Evolutionary conservation across 2,329 filamentous ascomycete genomes (phyloP), one percentile per base, ranked within the genome.

Genomic region (Cladosporium sp.): DNA sequence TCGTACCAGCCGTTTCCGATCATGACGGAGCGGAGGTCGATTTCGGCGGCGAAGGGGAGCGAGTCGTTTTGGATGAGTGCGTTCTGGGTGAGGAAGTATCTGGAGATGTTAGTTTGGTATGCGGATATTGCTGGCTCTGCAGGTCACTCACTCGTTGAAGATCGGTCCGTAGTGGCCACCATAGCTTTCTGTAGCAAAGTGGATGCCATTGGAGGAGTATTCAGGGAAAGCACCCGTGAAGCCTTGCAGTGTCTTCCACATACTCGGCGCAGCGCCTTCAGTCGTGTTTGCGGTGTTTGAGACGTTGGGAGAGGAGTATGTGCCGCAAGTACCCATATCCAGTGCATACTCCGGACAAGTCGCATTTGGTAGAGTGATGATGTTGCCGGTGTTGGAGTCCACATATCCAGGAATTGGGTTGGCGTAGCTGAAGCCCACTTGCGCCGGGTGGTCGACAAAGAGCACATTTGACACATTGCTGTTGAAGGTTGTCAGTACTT

Each of bases 361-460:
- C 4, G 57, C 60, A 43, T 63, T 60, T 49, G 67, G 61, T 6
- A 68, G 64, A 20, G 67, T 63, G 22, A 83, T 69, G 38, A 83
- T 74, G 9, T 63, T 51, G 34, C 65, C 67, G 1, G 66, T 65
- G 19, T 76, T 73, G 6, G 78, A 70, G 19, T 59, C 51, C 5
- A 45, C 59, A 28, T 63, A 66, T 12, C 52, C 65, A 1, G 61
- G 45, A 2, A 66, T 55, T 0, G 76, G 73, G 12, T 73, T 69
- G 4, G 75, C 75, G 67, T 86, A 86, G 11, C 80, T 84, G 65
- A 85, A 82, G 0, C 84, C 84, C 4, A 83, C 80, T 49, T 82
- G 79, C 9, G 78, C 80, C 8, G 84, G 88, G 69, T 89, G 82
- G 65, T 90, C 87, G 64, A 90, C 83, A 71, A 87, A 89, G 15